Base-by-base conservation (phyloP, 169 alveolate genomes). In the Plasmodium reichenowi region DNA sequence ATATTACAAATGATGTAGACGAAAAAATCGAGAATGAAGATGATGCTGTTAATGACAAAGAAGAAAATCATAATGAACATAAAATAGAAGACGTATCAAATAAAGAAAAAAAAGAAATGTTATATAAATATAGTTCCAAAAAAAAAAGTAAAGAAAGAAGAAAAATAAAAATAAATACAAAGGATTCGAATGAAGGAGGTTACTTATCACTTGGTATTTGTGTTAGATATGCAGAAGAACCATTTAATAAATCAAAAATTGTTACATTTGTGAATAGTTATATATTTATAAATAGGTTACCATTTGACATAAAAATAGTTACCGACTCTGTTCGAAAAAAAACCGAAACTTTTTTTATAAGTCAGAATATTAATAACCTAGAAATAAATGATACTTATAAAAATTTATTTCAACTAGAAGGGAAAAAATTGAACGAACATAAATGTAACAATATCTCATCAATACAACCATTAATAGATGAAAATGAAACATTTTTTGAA, bases 191-290 rank as follows among this genome's bases (percentile, higher is more conserved):
- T 67, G 88, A 76, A 26, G 93, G 72, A 26, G 88, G 60, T 3
- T 47, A 24, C 47, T 32, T 89, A 32, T 88, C 94, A 15, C 75
- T 94, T 64, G 97, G 97, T 1, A 85, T 94, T 10, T 94, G 96
- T 29, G 96, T 95, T 20, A 88, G 97, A 60, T 93, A 92, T 72
- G 95, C 95, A 32, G 95, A 93, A 45, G 93, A 93, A 26, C 96
- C 97, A 22, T 93, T 87, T 92, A 83, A 92, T 70, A 89, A 93
- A 60, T 88, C 95, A 20, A 95, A 93, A 71, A 93, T 95, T 38
- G 96, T 95, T 15, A 94, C 94, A 48, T 88, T 95, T 50, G 93
- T 93, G n/a, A 92, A 93, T 86, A 89, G 95, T 15, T 95, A 91
- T 74, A 93, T 93, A n/a, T 94, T 95, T 71, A 93, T 94, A 20